These are phyloP conservation scores for Aspergillus thermomutatus DNA, from an alignment of 2,329 filamentous ascomycete species.

Conservation along the genomic window DNA sequence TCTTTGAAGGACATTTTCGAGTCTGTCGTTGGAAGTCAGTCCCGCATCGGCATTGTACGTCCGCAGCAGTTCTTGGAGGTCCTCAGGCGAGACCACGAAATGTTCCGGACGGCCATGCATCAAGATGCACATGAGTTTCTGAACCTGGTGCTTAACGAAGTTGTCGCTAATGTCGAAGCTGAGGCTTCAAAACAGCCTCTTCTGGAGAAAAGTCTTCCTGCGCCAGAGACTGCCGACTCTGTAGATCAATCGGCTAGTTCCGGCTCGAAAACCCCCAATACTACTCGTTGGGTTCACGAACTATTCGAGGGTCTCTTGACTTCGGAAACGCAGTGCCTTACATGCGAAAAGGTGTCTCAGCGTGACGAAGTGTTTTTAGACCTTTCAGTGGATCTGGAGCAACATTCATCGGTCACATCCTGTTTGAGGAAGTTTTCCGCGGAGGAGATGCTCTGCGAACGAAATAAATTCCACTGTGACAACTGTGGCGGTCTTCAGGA, in stretches of 20 bases:
- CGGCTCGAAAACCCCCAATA: slow-evolving; percentile 57
- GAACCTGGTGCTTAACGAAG: slow-evolving; percentile 89
- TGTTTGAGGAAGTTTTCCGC: slow-evolving; percentile 95
- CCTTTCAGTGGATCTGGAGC: slow-evolving; percentile 89
- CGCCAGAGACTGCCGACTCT: slow-evolving; percentile 44
- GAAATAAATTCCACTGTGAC: slow-evolving; percentile 98
- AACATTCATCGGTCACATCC: slow-evolving; percentile 93
- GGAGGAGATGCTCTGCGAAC: slow-evolving; percentile 96
- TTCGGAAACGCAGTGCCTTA: slow-evolving; percentile 93
- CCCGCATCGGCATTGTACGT: slow-evolving; percentile 84
- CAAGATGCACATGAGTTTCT: slow-evolving; percentile 98
- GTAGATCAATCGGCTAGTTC: slow-evolving; percentile 52
- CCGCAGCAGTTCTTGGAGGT: slow-evolving; percentile 92
- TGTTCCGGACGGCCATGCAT: slow-evolving; percentile 96
- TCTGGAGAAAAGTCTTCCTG: slow-evolving; percentile 47
- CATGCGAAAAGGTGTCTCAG: slow-evolving; percentile 92
- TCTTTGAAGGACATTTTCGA: slow-evolving; percentile 95
- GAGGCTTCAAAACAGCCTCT: slow-evolving; percentile 54
- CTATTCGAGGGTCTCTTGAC: slow-evolving; percentile 93
- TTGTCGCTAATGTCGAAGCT: slow-evolving; percentile 90
- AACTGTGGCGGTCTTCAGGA: slow-evolving; percentile 95
- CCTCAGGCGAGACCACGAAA: slow-evolving; percentile 89
- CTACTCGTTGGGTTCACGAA: slow-evolving; percentile 90
- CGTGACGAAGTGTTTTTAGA: slow-evolving; percentile 95
- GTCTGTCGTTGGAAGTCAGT: slow-evolving; percentile 75